Base-by-base conservation (phyloP, 306 rosid genomes). In the Medicago arabica region DNA sequence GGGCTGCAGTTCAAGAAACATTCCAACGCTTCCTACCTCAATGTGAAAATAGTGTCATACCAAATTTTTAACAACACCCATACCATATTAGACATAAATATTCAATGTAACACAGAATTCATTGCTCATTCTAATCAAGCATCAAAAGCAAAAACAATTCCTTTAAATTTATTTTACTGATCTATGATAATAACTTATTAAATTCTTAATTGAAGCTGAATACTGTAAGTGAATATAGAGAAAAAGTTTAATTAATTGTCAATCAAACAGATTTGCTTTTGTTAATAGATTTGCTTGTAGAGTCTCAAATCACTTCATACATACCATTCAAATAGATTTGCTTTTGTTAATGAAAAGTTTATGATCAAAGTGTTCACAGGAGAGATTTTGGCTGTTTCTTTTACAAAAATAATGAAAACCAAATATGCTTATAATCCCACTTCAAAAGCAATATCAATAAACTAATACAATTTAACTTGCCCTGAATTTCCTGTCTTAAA, bases 101-200 rank as follows among this genome's bases (percentile, higher is more conserved):
- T 17, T 61, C 58, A 70, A 21, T 46, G 77, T 14, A 69, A 10
- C 49, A 28, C 44, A 47, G 28, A 46, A 59, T 61, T 70, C 65
- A 60, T 62, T 51, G 57, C 25, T 25, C 67, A 63, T 40, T 41
- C 40, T 36, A 71, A 78, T 71, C 69, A 40, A 39, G 65, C 59
- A 71, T 62, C 44, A 69, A n/a, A 69, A 47, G 71, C 71, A 50
- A 39, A 23, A 70, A 28, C n/a, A 18, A 28, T 18, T 10, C 17
- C 3, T 8, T 54, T 18, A 13, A 12, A 8, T 54, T 54, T 55
- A 55, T 9, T 18, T 55, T 28, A 3, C 28, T 12, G 1, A 57
- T 57, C n/a, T 10, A 58, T 58, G 36, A 58, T 5, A 51, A 16
- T 53, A 53, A 16, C 25, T 53, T 53, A 1, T 19, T 19, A 55